Conservation (phyloP, 2,329 filamentous ascomycete genomes). For the Cercospora zeae-maydis region DNA sequence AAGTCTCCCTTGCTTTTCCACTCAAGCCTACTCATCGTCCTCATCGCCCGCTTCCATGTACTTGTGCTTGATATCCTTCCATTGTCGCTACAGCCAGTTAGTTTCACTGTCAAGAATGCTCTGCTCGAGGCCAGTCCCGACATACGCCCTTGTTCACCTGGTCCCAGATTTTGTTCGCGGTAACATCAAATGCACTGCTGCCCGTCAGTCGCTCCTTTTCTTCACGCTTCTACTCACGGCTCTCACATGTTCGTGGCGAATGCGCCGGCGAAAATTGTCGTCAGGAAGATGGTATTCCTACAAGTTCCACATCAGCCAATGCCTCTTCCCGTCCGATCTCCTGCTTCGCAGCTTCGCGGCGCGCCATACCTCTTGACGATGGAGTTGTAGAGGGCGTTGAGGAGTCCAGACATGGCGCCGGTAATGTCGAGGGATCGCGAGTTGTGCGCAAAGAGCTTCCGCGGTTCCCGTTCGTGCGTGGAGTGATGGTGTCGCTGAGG, state of each 20-base stretch:
- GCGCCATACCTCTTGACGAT: conserved; percentile 28
- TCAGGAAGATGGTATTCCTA: conserved; percentile 84
- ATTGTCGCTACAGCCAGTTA: conserved; percentile 74
- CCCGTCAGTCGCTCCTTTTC: conserved; percentile 19
- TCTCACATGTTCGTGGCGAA: conserved; percentile 90
- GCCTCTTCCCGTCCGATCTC: not conserved
- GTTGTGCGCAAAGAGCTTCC: not conserved
- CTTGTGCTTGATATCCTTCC: conserved; percentile 96
- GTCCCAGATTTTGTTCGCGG: conserved; percentile 86
- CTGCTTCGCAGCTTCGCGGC: not conserved
- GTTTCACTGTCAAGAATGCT: conserved; percentile 12
- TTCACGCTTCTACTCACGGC: conserved; percentile 5
- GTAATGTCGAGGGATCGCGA: not conserved
- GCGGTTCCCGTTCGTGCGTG: not conserved
- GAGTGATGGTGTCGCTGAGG: not conserved
- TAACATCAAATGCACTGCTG: conserved; percentile 73
- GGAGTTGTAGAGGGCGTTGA: conserved; percentile 55
- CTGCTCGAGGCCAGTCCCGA: conserved; percentile 30
- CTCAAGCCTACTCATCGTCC: conserved; percentile 56
- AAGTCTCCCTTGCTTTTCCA: not conserved
- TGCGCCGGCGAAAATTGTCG: conserved; percentile 77
- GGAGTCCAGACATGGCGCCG: conserved; percentile 55
- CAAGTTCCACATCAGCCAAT: conserved; percentile 60
- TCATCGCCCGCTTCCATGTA: conserved; percentile 56
- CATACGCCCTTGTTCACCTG: conserved; percentile 85